Conservation (phyloP, 352 stramenopile species). For the Pythium plurisporium region DNA sequence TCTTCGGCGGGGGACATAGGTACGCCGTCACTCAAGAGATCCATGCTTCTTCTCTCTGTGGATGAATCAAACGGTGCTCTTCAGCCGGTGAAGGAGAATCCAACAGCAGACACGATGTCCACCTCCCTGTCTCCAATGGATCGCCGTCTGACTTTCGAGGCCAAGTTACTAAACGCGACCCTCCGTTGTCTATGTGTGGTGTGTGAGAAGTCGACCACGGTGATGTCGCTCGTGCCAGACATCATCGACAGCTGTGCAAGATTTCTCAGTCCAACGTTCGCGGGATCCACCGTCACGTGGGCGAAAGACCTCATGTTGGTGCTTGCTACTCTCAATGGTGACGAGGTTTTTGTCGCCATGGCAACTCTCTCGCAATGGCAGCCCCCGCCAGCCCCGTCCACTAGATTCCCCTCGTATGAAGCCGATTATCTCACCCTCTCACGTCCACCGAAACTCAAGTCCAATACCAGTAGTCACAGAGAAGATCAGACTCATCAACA, state of each 20-base stretch:
- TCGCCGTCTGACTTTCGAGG: conserved; percentile 48
- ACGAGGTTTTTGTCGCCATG: conserved; percentile 67
- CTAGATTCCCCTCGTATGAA: conserved; percentile 33
- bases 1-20: neutral
- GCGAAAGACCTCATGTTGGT: conserved; percentile 39
- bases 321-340: conserved; percentile 52
- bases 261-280: conserved; percentile 38
- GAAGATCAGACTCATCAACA: neutral
- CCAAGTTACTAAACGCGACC: conserved; percentile 49
- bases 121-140: neutral
- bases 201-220: conserved; percentile 31
- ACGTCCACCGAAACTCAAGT: neutral
- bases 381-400: conserved; percentile 37
- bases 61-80: conserved; percentile 1
- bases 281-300: conserved; percentile 31
- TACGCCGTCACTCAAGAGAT: conserved; percentile 41
- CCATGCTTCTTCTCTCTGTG: conserved; percentile 52
- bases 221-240: conserved; percentile 59
- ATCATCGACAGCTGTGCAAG: conserved; percentile 37
- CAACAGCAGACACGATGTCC: neutral
- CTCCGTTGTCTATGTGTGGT: conserved; percentile 54
- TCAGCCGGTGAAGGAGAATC: neutral
- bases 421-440: neutral
- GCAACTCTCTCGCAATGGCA: conserved; percentile 48
- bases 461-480: neutral